These are phyloP conservation scores for Curvularia hawaiiensis DNA, from an alignment of 2,329 filamentous ascomycete species.

Conservation along the genomic window DNA sequence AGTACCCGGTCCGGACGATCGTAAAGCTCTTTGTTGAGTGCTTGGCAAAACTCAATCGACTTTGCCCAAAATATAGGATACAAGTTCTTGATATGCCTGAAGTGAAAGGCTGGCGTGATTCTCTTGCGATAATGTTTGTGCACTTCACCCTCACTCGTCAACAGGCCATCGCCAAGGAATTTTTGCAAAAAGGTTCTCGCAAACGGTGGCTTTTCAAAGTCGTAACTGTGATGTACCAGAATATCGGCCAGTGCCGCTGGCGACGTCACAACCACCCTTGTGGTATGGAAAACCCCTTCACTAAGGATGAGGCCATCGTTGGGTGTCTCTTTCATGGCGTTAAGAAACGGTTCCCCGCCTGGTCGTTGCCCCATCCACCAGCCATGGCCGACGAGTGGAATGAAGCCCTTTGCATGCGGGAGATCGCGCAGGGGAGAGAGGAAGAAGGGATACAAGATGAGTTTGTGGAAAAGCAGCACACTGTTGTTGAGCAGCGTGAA, in stretches of 20 bases:
- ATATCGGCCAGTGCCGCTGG: conserved; percentile 56
- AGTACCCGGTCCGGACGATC: conserved; percentile 47
- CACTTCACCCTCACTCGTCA: conserved; percentile 57
- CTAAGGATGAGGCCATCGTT: conserved; percentile 51
- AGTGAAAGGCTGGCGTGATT: conserved; percentile 83
- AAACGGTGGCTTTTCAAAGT: conserved; percentile 58
- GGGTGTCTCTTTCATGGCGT: conserved; percentile 46
- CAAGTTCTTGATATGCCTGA: conserved; percentile 81
- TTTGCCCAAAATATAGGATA: conserved; percentile 87
- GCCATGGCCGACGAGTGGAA: conserved; percentile 47
- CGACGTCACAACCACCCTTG: conserved; percentile 47
- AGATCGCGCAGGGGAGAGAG: conserved; percentile 47
- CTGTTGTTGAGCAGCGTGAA: conserved; percentile 25
- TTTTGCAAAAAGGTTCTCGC: conserved; percentile 52
- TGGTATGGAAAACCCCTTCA: conserved; percentile 46
- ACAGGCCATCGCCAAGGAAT: conserved; percentile 58
- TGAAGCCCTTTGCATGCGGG: conserved; percentile 37
- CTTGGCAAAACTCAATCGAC: conserved; percentile 67
- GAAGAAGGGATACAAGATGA: conserved; percentile 47
- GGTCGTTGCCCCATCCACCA: conserved; percentile 43
- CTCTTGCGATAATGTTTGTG: conserved; percentile 68
- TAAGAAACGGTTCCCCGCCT: conserved; percentile 38
- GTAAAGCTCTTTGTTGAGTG: conserved; percentile 61
- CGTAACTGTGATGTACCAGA: conserved; percentile 59
- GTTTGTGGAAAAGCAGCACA: conserved; percentile 23